phyloP scores from a whole-genome alignment of 805 yeast genomes.

The Candida methanosorbosa region DNA sequence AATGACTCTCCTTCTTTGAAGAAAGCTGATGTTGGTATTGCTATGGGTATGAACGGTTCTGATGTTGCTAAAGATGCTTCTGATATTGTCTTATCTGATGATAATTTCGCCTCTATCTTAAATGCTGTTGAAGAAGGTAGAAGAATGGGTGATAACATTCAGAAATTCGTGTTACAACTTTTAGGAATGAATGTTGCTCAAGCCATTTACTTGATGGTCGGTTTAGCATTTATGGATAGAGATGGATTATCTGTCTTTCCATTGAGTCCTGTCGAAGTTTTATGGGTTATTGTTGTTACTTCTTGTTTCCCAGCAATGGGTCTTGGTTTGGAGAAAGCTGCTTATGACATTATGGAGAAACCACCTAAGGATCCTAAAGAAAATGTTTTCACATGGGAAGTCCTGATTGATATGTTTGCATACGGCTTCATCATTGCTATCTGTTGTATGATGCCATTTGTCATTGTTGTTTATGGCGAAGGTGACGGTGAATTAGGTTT shows the following conservation, averaged over 20 bases:
- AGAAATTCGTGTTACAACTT: constrained; percentile 67
- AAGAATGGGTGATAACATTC: constrained; percentile 70
- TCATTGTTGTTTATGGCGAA: constrained; percentile 55
- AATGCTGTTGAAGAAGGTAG: constrained; percentile 78
- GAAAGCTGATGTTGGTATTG: constrained; percentile 74
- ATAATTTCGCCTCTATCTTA: constrained; percentile 71
- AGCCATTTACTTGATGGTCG: constrained; percentile 59
- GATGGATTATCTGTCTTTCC: constrained; percentile 72
- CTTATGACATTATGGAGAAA: constrained; percentile 51
- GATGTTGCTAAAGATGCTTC: constrained; percentile 84
- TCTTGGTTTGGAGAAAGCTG: constrained; percentile 59
- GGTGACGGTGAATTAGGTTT: constrained; percentile 60
- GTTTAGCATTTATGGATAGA: constrained; percentile 60
- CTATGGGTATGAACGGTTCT: constrained; percentile 76
- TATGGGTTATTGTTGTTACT: constrained; percentile 73
- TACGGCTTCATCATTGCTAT: constrained; percentile 73
- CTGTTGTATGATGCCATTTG: constrained; percentile 59
- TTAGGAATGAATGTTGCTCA: constrained; percentile 68
- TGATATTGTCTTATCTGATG: constrained; percentile 68
- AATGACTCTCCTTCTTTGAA: constrained; percentile 75
- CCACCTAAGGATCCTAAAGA: constrained; percentile 52
- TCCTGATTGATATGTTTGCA: constrained; percentile 57
- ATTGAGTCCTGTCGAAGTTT: constrained; percentile 68
- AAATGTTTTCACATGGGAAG: constrained; percentile 57
- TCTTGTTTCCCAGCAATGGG: constrained; percentile 85